phyloP scores from a whole-genome alignment of 2,329 filamentous ascomycete genomes.

The Fusarium armeniacum region DNA sequence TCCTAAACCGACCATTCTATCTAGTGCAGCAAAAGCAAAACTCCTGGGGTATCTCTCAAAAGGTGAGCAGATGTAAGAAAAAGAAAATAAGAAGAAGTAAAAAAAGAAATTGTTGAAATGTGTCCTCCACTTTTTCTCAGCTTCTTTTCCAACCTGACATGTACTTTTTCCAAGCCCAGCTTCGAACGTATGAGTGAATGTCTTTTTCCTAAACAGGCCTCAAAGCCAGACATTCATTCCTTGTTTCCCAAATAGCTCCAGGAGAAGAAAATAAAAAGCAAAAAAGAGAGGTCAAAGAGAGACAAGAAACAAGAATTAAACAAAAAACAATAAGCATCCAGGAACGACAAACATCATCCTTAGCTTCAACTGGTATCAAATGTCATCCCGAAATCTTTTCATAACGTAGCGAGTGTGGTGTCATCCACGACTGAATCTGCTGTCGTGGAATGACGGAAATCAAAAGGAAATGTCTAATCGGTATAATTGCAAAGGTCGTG shows the following conservation, averaged over 20 bases:
- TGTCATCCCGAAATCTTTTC: conserved; percentile 46
- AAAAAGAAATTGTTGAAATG: conserved; percentile 17
- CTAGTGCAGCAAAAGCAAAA: conserved; percentile 46
- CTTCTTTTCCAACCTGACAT: conserved; percentile 23
- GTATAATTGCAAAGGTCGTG: conserved; percentile 36
- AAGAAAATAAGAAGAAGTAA: conserved; percentile 32
- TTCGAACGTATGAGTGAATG: conserved; percentile 12
- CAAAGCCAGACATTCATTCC: conserved; percentile 27
- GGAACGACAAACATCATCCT: conserved; percentile 28
- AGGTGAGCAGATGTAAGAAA: conserved; percentile 46
- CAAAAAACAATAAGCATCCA: conserved; percentile 39
- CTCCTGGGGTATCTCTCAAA: conserved; percentile 50
- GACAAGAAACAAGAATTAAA: conserved; percentile 41
- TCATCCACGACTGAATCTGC: conserved; percentile 44
- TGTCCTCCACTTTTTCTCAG: conserved; percentile 23
- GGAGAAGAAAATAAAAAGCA: conserved; percentile 10
- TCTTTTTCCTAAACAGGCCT: conserved; percentile 11
- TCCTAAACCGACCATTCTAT: conserved; percentile 47
- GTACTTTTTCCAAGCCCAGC: conserved; percentile 34
- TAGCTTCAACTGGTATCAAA: conserved; percentile 47
- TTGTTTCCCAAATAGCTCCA: conserved; percentile 31
- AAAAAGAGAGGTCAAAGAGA: conserved; percentile 4
- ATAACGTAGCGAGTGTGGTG: conserved; percentile 50
- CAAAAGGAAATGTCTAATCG: conserved; percentile 39
- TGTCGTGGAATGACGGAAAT: conserved; percentile 44